Percentiles rank a stretch among this genome's conserved stretches.
phyloP scores from a whole-genome alignment of 2,329 filamentous ascomycete genomes.

The Leptographium galeiforme region DNA sequence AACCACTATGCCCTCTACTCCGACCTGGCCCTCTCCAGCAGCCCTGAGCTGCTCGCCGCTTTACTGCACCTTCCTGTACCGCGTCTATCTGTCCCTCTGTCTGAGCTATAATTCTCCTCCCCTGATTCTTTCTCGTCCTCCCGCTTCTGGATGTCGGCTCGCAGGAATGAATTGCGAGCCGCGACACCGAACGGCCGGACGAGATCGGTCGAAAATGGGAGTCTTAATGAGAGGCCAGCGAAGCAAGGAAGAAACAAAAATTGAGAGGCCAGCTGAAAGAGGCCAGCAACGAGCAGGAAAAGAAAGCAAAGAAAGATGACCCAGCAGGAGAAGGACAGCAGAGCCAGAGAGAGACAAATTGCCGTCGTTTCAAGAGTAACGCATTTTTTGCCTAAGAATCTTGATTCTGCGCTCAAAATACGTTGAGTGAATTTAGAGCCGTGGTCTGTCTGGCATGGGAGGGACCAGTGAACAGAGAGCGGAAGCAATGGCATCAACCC shows the following conservation, averaged over 20 bases:
- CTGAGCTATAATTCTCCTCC: neutral
- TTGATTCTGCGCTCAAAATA: neutral
- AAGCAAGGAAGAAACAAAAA: neutral
- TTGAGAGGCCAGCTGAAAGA: neutral
- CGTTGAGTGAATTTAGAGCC: neutral
- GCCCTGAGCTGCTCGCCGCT: neutral
- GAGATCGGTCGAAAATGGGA: neutral
- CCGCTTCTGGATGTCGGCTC: neutral
- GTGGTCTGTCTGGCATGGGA: neutral
- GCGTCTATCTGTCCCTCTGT: neutral
- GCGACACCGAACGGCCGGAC: neutral
- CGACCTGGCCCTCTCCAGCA: neutral
- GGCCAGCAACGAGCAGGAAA: neutral
- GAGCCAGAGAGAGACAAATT: neutral
- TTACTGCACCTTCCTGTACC: neutral
- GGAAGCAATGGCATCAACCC: neutral
- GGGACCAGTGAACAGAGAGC: neutral
- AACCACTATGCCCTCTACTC: neutral
- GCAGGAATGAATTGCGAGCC: slow-evolving; percentile 2
- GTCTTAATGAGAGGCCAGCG: neutral
- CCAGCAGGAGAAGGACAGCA: neutral
- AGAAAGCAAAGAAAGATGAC: neutral
- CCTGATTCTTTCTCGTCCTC: neutral
- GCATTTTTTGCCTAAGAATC: neutral
- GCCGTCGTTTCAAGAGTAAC: neutral